Conservation (phyloP, 495 filamentous ascomycete genomes). For the Rusavskia elegans region DNA sequence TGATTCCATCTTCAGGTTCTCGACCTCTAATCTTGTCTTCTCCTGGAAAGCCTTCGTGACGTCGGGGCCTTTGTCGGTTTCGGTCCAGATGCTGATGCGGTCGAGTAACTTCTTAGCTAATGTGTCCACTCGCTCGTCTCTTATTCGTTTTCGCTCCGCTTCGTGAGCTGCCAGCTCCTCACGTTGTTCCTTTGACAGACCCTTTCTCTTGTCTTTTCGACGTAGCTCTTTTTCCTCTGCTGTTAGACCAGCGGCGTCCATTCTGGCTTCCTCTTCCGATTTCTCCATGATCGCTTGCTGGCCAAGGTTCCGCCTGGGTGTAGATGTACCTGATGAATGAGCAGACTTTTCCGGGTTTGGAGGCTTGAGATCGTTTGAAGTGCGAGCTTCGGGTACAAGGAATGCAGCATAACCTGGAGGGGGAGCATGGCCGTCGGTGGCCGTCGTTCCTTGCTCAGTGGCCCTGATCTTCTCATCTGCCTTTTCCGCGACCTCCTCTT, state of each 20-base stretch:
- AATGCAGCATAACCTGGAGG: slow-evolving; percentile 11
- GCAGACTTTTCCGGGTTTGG: slow-evolving; percentile 12
- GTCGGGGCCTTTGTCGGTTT: slow-evolving; percentile 77
- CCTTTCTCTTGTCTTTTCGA: slow-evolving; percentile 81
- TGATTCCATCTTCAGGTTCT: slow-evolving; percentile 98
- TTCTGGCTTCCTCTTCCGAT: slow-evolving; percentile 68
- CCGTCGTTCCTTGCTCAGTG: slow-evolving; percentile 17
- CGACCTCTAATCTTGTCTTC: slow-evolving; percentile 87
- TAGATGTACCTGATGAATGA: slow-evolving; percentile 38
- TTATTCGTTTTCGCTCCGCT: slow-evolving; percentile 61
- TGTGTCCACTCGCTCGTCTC: slow-evolving; percentile 80
- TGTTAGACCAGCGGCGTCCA: slow-evolving; percentile 51
- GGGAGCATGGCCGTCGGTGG: slow-evolving; percentile 9
- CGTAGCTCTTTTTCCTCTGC: slow-evolving; percentile 63
- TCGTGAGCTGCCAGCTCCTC: slow-evolving; percentile 83
- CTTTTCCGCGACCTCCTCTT: slow-evolving; percentile 36
- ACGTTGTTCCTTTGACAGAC: slow-evolving; percentile 73
- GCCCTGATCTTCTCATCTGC: slow-evolving; percentile 33
- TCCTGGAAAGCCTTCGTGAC: slow-evolving; percentile 81
- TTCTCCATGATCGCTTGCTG: slow-evolving; percentile 79
- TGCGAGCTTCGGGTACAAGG: not conserved
- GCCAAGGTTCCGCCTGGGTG: slow-evolving; percentile 50
- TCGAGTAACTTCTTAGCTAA: slow-evolving; percentile 74
- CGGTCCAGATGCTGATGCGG: slow-evolving; percentile 88
- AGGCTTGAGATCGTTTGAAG: slow-evolving; percentile 1